Percentiles rank a stretch among this genome's conserved stretches.
phyloP scores from a whole-genome alignment of 1,139 yeast species.

The Kodamaea derodonti region DNA sequence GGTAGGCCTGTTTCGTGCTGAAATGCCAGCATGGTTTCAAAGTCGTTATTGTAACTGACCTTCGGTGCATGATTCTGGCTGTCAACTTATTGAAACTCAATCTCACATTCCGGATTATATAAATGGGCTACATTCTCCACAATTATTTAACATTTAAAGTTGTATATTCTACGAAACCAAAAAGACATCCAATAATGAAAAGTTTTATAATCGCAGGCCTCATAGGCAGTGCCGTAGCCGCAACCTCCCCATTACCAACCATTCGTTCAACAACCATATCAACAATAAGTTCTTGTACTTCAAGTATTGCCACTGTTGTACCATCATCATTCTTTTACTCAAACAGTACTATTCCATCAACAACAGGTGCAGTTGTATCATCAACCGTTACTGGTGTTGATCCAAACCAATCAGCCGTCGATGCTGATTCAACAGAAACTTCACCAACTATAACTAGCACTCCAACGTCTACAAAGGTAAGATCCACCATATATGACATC shows the following conservation, averaged over 20 bases:
- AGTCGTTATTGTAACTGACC: not conserved
- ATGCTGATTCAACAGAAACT: not conserved
- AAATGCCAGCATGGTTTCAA: conserved; percentile 1
- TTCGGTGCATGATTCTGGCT: not conserved
- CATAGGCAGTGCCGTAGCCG: conserved; percentile 16
- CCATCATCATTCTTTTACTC: conserved; percentile 27
- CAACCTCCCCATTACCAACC: conserved; percentile 23
- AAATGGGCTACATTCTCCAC: not conserved
- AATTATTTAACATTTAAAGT: not conserved
- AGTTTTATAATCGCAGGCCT: conserved; percentile 6
- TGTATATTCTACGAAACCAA: not conserved
- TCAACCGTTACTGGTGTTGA: not conserved
- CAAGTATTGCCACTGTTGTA: conserved; percentile 14
- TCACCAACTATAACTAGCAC: not conserved
- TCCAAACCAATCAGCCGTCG: not conserved
- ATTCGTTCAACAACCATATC: conserved; percentile 29
- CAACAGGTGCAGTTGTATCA: conserved; percentile 4
- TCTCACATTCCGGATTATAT: not conserved
- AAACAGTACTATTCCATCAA: conserved; percentile 15
- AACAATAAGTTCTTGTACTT: conserved; percentile 17
- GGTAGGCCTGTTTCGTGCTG: conserved; percentile 1
- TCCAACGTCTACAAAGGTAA: conserved; percentile 7
- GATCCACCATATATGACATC: conserved; percentile 25
- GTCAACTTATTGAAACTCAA: not conserved
- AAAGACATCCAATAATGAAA: conserved; percentile 5